Percentiles rank a stretch among this genome's conserved stretches.
Conservation (phyloP, 1,284 basidiomycete species). For the Trametes versicolor region DNA sequence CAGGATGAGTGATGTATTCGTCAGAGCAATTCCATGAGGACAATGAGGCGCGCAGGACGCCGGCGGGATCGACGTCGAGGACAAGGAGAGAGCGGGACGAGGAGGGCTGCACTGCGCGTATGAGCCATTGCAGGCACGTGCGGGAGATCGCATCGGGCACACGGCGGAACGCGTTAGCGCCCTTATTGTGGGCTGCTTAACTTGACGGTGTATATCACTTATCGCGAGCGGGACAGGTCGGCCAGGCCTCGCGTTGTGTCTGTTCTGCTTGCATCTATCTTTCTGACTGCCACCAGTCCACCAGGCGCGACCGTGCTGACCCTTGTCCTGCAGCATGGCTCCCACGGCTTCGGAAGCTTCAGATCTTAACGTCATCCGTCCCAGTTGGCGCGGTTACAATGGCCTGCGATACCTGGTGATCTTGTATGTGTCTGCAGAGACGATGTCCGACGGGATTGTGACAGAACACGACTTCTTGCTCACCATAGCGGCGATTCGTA, state of each 20-base stretch:
- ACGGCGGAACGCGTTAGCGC: conserved; percentile 4
- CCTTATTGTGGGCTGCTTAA: conserved; percentile 2
- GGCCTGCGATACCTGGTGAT: conserved; percentile 51
- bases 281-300: not conserved
- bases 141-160: conserved; percentile 4
- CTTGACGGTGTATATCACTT: not conserved
- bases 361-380: conserved; percentile 25
- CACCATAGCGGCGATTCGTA: conserved; percentile 61
- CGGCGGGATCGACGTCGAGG: not conserved
- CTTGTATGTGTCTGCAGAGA: conserved; percentile 48
- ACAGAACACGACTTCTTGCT: not conserved
- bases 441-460: conserved; percentile 12
- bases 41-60: not conserved
- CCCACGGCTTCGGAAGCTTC: conserved; percentile 15
- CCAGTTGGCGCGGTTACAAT: conserved; percentile 51
- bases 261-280: not conserved
- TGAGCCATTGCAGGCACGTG: conserved; percentile 18
- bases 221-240: not conserved
- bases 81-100: conserved; percentile 16
- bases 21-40: conserved; percentile 7
- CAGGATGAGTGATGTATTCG: conserved; percentile 5
- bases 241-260: not conserved
- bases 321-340: not conserved
- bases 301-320: not conserved
- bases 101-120: conserved; percentile 14